phyloP scores from a whole-genome alignment of 108 stramenopile species.

The Pseudonitzschia delicatissima region DNA sequence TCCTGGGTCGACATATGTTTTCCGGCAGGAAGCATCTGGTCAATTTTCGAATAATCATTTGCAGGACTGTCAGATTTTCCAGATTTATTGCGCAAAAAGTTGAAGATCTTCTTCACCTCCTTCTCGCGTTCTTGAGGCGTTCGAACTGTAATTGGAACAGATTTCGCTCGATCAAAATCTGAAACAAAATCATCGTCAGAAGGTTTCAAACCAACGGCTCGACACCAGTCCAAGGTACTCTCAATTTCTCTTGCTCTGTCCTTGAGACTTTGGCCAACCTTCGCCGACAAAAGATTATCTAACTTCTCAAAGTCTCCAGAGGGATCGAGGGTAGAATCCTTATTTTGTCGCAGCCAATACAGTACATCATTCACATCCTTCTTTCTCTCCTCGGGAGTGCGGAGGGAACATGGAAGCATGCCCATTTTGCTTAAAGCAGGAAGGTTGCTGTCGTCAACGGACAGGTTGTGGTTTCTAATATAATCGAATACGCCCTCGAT shows the following conservation, averaged over 20 bases:
- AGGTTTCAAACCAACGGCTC: conserved; percentile 1
- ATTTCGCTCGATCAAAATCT: conserved; percentile 4
- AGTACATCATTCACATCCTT: conserved; percentile 15
- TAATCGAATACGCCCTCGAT: conserved; percentile 18
- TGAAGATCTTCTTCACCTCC: background rate
- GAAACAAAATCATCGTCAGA: background rate
- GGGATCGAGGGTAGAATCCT: background rate
- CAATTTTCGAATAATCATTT: conserved; percentile 14
- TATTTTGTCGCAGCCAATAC: conserved; percentile 6
- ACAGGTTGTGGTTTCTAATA: background rate
- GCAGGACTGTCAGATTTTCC: background rate
- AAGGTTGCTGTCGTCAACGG: conserved; percentile 12
- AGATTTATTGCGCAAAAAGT: background rate
- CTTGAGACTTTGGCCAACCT: conserved; percentile 16
- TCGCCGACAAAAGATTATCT: conserved; percentile 17
- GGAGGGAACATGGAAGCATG: conserved; percentile 12
- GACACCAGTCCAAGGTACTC: conserved; percentile 24
- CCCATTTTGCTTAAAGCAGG: conserved; percentile 6
- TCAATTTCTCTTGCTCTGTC: conserved; percentile 26
- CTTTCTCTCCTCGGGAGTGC: conserved; percentile 20
- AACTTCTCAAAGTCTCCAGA: conserved; percentile 28
- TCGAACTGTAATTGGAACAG: conserved; percentile 1
- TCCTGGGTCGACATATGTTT: conserved; percentile 15
- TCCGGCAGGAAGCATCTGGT: conserved; percentile 20
- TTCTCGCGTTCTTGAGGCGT: conserved; percentile 22